These are phyloP conservation scores for Primulina huaijiensis DNA, from an alignment of 257 asterid genomes.

Conservation along the genomic window DNA sequence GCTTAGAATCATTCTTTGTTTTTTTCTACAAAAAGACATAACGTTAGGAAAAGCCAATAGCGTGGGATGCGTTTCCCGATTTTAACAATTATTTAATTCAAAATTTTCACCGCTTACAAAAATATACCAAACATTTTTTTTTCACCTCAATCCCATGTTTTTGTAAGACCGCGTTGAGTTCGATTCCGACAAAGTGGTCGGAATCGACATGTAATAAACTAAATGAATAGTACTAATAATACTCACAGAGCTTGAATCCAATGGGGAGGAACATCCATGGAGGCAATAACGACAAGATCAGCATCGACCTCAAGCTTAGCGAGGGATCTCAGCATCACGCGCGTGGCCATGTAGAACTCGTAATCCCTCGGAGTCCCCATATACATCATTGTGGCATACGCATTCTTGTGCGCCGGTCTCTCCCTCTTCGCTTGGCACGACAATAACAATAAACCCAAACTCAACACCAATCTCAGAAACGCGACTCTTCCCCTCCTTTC, in stretches of 20 bases:
- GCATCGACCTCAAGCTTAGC: constrained; percentile 53
- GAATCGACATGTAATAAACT: no score
- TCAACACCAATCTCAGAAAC: neutral
- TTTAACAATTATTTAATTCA: no score
- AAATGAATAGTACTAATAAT: no score
- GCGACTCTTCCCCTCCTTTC: neutral
- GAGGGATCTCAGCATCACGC: constrained; percentile 82
- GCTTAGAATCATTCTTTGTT: no score
- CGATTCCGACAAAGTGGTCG: no score
- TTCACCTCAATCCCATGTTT: no score
- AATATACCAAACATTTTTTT: no score
- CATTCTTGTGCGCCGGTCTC: constrained; percentile 39
- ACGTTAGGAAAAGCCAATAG: no score
- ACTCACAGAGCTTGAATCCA: constrained; percentile 89
- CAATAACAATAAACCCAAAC: neutral
- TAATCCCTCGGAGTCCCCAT: constrained; percentile 97
- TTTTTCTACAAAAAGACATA: no score
- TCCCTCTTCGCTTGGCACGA: neutral
- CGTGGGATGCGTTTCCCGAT: no score
- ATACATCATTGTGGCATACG: constrained; percentile 96
- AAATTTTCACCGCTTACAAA: no score
- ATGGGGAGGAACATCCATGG: constrained; percentile 74
- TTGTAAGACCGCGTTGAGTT: no score
- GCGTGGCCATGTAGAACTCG: constrained; percentile 80
- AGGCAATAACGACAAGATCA: constrained; percentile 93